phyloP scores from a whole-genome alignment of 75 land plant species.

The Cupressus sempervirens region DNA sequence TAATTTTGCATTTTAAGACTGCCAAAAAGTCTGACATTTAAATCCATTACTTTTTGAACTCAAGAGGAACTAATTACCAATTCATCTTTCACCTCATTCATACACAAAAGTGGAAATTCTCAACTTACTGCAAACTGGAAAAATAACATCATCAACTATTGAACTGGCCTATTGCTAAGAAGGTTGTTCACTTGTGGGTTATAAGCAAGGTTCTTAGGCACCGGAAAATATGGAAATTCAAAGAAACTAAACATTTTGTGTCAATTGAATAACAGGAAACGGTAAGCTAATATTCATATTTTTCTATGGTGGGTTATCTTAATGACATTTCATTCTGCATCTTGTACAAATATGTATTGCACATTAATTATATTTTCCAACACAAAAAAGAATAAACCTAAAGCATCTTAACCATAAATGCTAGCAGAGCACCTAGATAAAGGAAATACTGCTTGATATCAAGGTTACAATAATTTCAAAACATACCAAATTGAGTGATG shows the following conservation, averaged over 20 bases:
- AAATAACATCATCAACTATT: background rate
- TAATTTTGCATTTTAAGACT: too few relatives aligned
- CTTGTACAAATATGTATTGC: background rate
- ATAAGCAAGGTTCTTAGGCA: background rate
- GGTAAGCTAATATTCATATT: background rate
- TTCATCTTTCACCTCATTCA: too few relatives aligned
- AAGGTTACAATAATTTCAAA: background rate
- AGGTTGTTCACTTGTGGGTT: background rate
- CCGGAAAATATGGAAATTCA: background rate
- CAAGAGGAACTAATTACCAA: too few relatives aligned
- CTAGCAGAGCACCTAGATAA: background rate
- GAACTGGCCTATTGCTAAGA: too few relatives aligned
- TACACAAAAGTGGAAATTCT: too few relatives aligned
- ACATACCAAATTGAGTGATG: background rate
- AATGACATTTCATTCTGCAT: background rate
- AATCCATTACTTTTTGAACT: too few relatives aligned
- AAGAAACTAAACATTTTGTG: background rate
- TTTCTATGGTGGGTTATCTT: background rate
- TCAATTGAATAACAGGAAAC: background rate
- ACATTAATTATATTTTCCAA: background rate
- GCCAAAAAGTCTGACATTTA: too few relatives aligned
- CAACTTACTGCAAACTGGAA: too few relatives aligned
- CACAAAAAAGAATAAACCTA: background rate
- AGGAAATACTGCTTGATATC: background rate
- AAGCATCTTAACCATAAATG: background rate